Evolutionary conservation across 2,329 filamentous ascomycete species (phyloP), one percentile per base, ranked within the genome.

Genomic region (Pleochaeta shiraiana): DNA sequence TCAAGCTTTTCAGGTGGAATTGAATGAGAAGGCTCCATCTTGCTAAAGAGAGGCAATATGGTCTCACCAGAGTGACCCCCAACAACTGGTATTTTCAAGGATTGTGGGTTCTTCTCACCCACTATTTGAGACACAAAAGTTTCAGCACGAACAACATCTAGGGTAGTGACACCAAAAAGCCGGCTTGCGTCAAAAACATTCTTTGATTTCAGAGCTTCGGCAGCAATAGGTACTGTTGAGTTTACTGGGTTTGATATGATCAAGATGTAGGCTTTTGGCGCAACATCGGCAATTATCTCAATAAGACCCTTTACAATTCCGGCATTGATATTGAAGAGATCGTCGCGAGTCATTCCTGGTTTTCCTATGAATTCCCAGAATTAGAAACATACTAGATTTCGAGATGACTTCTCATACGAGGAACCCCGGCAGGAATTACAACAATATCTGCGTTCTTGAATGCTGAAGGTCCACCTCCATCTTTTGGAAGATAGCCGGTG

Each of bases 241-340:
- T 98, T 98, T 77, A 98, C 93, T 66, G 93, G 93, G 84, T 98
- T 98, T 73, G 92, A 97, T 77, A 98, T 98, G 79, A 98, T 85
- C 69, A 97, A 85, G 75, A 95, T 84, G 79, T 86, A 95, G 65
- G 93, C 93, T 76, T 96, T 95, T 74, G 93, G 93, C 75, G 85
- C 86, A 73, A 87, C 84, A 75, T 96, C 85, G 71, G 92, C 90
- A 72, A 90, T 84, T 64, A 88, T 85, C 80, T 95, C 87, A 71
- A 95, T 86, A 70, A 98, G 82, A 71, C 89, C 90, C 79, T 93
- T 90, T 74, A 98, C 93, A 74, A 98, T 98, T 72, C 91, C 89
- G 67, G 93, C 93, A 76, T 98, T 98, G 82, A 96, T 95, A 80
- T 96, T 96, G 87, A 98, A 98, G 66, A 98, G 88, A 75, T 97